Base-by-base conservation (phyloP, 306 rosid genomes). In the Malus fusca region DNA sequence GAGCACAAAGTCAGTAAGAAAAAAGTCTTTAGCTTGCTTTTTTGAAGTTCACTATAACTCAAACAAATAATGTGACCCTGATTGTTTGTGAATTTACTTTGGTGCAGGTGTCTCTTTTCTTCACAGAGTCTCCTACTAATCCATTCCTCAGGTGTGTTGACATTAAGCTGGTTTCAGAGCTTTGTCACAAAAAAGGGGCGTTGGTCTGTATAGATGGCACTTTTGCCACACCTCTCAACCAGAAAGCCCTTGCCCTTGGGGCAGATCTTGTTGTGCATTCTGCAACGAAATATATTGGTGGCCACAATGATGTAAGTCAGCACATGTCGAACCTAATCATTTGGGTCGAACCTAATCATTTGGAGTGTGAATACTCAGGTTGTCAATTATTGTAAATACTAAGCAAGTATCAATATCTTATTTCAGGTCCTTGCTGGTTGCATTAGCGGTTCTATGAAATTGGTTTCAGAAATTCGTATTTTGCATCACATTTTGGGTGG, bases 71-170 rank as follows among this genome's bases (percentile, higher is more conserved):
- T 11, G 69, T 40, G 25, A 65, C 75, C 64, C 43, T 52, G 80
- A 56, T 33, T 74, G 59, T 67, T 63, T 60, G 11, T 77, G 71
- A 75, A 33, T 73, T 73, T 78, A 35, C 71, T 25, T 76, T 14
- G 26, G n/a, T 85, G 80, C 86, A 94, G 98, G 96, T 92, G 77
- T 88, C 97, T 72, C 83, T 94, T 43, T 94, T 90, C 91, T 94
- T 90, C 83, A 94, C 98, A 0, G 98, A 94, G 82, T 94, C 98
- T 78, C 98, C 98, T 44, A 94, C 98, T 65, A 94, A 94, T 83
- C 98, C 98, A 28, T 94, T 88, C 86, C 90, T 94, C 59, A 85
- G 98, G 88, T 94, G 98, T 26, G 97, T 94, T 74, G 97, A 94
- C 75, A 88, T 94, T 77, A 87, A 94, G 88, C 86, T 80, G 77